phyloP scores from a whole-genome alignment of 2,329 filamentous ascomycete species.

The Penicillium brasilianum region DNA sequence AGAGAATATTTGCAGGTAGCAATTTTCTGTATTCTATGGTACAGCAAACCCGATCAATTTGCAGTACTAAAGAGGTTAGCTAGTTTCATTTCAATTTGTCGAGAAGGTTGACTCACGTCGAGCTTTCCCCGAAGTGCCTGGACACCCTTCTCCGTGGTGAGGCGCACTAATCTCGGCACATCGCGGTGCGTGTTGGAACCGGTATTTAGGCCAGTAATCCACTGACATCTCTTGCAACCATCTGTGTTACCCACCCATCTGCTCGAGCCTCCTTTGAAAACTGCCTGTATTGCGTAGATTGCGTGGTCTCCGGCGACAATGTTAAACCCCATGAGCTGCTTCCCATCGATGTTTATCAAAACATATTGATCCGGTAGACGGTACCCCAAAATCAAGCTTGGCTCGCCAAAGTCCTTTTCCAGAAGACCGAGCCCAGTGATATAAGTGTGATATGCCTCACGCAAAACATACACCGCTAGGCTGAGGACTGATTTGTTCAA shows the following conservation, averaged over 20 bases:
- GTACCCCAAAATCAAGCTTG: conserved; percentile 8
- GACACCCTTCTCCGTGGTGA: conserved; percentile 7
- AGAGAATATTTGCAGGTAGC: background rate
- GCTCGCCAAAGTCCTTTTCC: background rate
- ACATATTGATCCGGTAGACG: conserved; percentile 9
- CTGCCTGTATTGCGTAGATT: conserved; percentile 11
- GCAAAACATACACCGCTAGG: conserved; percentile 8
- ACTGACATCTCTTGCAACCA: background rate
- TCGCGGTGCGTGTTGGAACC: background rate
- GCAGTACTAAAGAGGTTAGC: conserved; percentile 3
- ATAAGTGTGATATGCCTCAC: conserved; percentile 8
- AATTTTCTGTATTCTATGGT: conserved; percentile 8
- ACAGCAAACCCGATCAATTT: conserved; percentile 14
- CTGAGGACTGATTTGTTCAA: conserved; percentile 2
- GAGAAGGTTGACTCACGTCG: conserved; percentile 12
- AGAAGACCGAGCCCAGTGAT: conserved; percentile 12
- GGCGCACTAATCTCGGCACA: background rate
- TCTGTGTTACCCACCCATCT: conserved; percentile 11
- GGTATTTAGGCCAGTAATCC: background rate
- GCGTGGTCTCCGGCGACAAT: background rate
- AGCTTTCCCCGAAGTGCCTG: conserved; percentile 12
- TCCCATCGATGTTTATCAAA: conserved; percentile 1
- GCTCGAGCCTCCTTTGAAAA: conserved; percentile 1
- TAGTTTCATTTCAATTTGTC: background rate
- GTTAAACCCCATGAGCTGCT: conserved; percentile 12